Conservation (phyloP, 805 yeast species). For the Candida tallmaniae region DNA sequence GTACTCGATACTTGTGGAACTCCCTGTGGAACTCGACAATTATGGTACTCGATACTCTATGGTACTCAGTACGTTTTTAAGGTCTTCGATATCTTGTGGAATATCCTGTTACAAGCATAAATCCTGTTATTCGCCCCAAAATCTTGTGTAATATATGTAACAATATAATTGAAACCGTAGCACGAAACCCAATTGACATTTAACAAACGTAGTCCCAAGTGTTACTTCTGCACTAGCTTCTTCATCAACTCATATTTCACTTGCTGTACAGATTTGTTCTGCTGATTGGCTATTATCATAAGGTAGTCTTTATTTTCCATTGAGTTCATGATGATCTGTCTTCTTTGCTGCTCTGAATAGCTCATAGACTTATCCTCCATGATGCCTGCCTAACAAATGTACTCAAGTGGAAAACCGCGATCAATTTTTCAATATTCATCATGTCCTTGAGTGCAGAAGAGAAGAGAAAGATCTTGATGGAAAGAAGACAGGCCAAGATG, state of each 20-base stretch:
- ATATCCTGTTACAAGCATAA: constrained; percentile 1
- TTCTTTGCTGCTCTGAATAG: constrained; percentile 23
- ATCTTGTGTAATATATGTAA: too few species aligned
- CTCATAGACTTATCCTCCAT: constrained; percentile 13
- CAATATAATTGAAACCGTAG: too few species aligned
- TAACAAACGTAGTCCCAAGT: background rate
- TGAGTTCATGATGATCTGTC: constrained; percentile 36
- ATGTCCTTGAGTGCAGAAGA: constrained; percentile 39
- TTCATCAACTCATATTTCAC: constrained; percentile 36
- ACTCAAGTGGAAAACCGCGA: too few species aligned
- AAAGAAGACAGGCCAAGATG: constrained; percentile 63
- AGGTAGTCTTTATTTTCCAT: constrained; percentile 28
- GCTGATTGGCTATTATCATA: constrained; percentile 29
- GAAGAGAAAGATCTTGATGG: constrained; percentile 53
- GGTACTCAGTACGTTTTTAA: too few species aligned
- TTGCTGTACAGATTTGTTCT: constrained; percentile 40
- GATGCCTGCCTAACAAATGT: background rate
- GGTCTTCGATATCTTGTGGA: background rate
- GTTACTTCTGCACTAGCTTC: constrained; percentile 15
- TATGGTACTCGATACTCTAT: too few species aligned
- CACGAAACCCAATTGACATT: too few species aligned
- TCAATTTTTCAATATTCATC: constrained; percentile 1
- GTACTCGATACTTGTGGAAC: too few species aligned
- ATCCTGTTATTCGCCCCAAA: too few species aligned
- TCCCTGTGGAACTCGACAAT: too few species aligned